Evolutionary conservation across 768 basidiomycete species (phyloP), one percentile per base, ranked within the genome.

Genomic region (Hypholoma fasciculare): DNA sequence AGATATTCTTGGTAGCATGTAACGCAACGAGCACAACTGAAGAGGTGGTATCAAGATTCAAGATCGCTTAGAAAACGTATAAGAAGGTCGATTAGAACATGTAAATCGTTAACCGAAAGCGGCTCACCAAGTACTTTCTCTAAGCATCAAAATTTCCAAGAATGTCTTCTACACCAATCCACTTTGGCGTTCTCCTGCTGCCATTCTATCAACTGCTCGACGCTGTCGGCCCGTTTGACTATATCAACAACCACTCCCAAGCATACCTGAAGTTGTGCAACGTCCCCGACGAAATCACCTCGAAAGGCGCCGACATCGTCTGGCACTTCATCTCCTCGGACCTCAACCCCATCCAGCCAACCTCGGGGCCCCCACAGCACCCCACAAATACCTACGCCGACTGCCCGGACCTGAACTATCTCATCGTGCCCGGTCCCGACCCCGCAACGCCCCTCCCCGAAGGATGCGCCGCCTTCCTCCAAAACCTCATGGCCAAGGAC

Each of bases 361-460:
- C 57, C 7, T 54, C 60, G 26, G 65, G 63, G 6, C 65, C 67
- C 6, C 36, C 49, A 4, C 58, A 56, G 19, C 44, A 49, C 16
- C 67, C 67, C 3, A 60, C 67, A 2, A 37, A 42, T 48, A 66
- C 65, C 16, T 64, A 59, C 42, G 58, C 42, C 2, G 50, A 51
- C 27, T 64, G 63, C 43, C 67, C 65, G 2, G 54, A 38, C 13
- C 58, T 68, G 20, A 63, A 68, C 53, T 66, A 62, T 52, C 57
- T 66, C 49, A 52, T 68, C 42, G 47, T 66, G n/a, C 67, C 65
- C 1, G 67, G 67, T 0, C 56, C 63, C 2, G 57, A 63, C 12
- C 57, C 57, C 7, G 14, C 17, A 13, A 7, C 36, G 4, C 26
- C 27, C 4, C 51, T 65, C 16, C 51, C 61, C 2, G 34, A 54